These are phyloP conservation scores for Solanum neorickii DNA, from an alignment of 257 asterid species.

Conservation along the genomic window DNA sequence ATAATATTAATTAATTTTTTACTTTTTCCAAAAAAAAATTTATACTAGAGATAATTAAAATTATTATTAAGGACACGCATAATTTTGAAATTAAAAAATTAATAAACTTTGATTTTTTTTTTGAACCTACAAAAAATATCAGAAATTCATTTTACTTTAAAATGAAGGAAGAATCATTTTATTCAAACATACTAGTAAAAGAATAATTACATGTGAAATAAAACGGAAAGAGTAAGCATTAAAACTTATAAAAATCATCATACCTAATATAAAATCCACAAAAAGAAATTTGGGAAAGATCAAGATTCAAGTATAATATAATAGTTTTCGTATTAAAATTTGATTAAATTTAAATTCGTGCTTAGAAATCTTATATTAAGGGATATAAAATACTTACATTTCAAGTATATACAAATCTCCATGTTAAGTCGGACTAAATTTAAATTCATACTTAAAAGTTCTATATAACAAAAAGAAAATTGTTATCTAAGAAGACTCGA, in stretches of 20 bases:
- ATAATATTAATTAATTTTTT: no score
- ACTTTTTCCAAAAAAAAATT: no score
- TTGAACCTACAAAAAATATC: background rate
- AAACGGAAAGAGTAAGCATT: background rate
- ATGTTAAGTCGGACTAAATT: no score
- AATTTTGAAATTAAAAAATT: background rate
- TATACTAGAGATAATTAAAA: no score
- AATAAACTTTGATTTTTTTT: background rate
- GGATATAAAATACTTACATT: no score
- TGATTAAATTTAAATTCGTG: no score
- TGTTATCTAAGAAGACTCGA: no score
- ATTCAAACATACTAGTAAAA: background rate
- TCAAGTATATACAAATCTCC: no score
- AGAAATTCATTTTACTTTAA: background rate
- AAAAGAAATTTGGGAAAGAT: background rate
- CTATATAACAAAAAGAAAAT: no score
- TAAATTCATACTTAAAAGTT: no score
- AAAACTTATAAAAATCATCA: background rate
- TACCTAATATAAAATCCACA: background rate
- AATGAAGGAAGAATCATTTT: background rate
- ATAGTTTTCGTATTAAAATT: rapidly evolving
- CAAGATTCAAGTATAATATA: no score
- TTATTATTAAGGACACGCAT: no score
- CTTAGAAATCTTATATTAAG: rapidly evolving
- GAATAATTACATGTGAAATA: background rate